Evolutionary conservation across 768 basidiomycete genomes (phyloP).

Genomic region (Xanthoconium purpureum): DNA sequence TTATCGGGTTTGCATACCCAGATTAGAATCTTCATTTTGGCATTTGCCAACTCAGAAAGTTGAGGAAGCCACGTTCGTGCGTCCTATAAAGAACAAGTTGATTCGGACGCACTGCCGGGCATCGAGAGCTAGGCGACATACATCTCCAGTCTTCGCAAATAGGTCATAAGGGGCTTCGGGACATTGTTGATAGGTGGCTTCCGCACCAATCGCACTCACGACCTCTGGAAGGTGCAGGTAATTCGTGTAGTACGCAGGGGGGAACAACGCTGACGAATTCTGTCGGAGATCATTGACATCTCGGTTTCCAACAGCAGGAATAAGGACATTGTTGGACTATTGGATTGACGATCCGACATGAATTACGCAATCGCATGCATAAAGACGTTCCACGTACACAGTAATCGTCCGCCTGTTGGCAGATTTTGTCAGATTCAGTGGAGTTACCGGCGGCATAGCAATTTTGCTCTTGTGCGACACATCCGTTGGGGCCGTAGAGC

Average conservation of each 20-base stretch:
- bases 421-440: constrained; percentile 46
- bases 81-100: constrained; percentile 16
- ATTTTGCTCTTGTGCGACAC: constrained; percentile 50
- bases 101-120: background rate
- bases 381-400: constrained; percentile 41
- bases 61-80: constrained; percentile 39
- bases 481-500: constrained; percentile 49
- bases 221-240: constrained; percentile 41
- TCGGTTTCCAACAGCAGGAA: constrained; percentile 49
- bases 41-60: constrained; percentile 35
- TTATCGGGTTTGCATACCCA: constrained; percentile 31
- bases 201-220: constrained; percentile 51
- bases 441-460: constrained; percentile 56
- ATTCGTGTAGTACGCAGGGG: constrained; percentile 52
- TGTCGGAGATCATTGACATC: constrained; percentile 60
- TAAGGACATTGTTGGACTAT: constrained; percentile 47
- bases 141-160: constrained; percentile 56
- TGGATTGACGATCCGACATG: background rate
- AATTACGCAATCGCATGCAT: background rate
- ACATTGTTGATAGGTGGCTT: constrained; percentile 48
- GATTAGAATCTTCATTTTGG: constrained; percentile 37
- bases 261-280: constrained; percentile 50
- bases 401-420: constrained; percentile 48
- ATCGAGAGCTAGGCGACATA: constrained; percentile 22
- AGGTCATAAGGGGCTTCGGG: constrained; percentile 39